Evolutionary conservation across 768 basidiomycete genomes (phyloP), one percentile per base, ranked within the genome.

Genomic region (Nidularia pulvinata): DNA sequence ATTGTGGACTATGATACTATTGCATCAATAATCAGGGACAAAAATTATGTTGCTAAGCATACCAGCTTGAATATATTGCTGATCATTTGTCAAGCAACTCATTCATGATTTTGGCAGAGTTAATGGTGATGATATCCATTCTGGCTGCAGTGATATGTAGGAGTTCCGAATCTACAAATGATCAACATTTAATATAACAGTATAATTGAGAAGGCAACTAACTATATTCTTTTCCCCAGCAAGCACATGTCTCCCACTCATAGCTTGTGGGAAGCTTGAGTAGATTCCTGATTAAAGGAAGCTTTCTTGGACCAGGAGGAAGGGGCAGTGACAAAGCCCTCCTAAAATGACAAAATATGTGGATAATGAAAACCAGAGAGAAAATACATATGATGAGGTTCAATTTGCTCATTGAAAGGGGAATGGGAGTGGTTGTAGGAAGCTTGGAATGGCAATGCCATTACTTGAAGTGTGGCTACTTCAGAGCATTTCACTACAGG

Each of bases 51-150:
- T n/a, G n/a, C n/a, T n/a, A n/a, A n/a, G n/a, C 59, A 13, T 33
- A 58, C 61, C 61, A 51, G 46, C 61, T 62, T 2, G 77, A 78
- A 52, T 78, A 78, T 6, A 74, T 67, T 25, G 59, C 22, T 7
- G 69, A 74, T 10, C 72, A 61, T 47, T 69, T 76, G 51, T 76
- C 73, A 30, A 78, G 66, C 2, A 78, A 66, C 5, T 78, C 75
- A 13, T 57, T 61, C 1, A 67, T 68, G 2, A 70, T 67, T 25
- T 74, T 60, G 10, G 63, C 44, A 2, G 71, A 67, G 49, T 72
- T 75, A 46, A 78, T 46, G 5, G 65, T 57, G 43, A 66, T 56
- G 9, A 65, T 50, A 1, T 62, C 58, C 16, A 35, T 52, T 32
- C 65, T 64, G 4, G 58, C 61, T 13, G 60, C 51, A 35, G 62